Evolutionary conservation across 2,329 filamentous ascomycete species (phyloP).

Genomic region (Fusarium sp.): DNA sequence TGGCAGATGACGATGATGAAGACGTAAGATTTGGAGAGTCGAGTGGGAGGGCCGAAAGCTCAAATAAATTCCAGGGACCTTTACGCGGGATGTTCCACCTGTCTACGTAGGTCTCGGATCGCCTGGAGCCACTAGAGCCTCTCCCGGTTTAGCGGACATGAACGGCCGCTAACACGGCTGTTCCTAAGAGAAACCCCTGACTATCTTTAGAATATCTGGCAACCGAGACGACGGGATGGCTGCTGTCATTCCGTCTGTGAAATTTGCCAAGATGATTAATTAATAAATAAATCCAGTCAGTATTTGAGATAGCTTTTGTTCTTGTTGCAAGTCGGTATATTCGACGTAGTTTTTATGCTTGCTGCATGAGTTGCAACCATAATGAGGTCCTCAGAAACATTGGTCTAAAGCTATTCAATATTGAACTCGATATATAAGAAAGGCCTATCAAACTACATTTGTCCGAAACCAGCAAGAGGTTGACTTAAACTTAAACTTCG

Average conservation of each 20-base stretch:
- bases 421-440: too few relatives aligned
- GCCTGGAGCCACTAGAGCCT: conserved; percentile 23
- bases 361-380: too few relatives aligned
- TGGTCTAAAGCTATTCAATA: too few relatives aligned
- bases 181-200: conserved; percentile 28
- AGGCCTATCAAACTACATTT: too few relatives aligned
- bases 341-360: too few relatives aligned
- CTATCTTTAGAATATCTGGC: conserved; percentile 29
- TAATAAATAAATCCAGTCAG: too few relatives aligned
- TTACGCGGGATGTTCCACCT: conserved; percentile 29
- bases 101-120: conserved; percentile 25
- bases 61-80: conserved; percentile 33
- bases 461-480: too few relatives aligned
- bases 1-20: background rate
- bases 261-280: conserved; percentile 10
- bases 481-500: too few relatives aligned
- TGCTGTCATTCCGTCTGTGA: conserved; percentile 14
- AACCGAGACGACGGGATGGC: conserved; percentile 15
- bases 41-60: conserved; percentile 3
- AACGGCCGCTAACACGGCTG: conserved; percentile 10
- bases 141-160: conserved; percentile 20
- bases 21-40: conserved; percentile 11
- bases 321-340: too few relatives aligned
- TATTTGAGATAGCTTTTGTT: too few relatives aligned
- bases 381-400: too few relatives aligned